phyloP scores from a whole-genome alignment of 2,329 filamentous ascomycete species.

The Neopestalotiopsis sp. region DNA sequence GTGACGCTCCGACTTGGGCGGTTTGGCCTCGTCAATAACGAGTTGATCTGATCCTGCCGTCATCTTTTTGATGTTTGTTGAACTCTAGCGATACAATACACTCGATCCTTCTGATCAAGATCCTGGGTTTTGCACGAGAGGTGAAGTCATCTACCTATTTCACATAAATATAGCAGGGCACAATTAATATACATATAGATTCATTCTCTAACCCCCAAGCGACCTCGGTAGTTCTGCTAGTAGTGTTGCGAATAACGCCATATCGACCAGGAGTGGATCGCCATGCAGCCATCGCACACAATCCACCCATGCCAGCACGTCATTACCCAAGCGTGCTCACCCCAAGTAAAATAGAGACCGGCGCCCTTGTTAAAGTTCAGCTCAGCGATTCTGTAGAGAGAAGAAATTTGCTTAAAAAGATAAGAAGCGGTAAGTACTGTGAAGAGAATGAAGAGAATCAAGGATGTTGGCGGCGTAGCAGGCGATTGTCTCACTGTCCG shows the following conservation, averaged over 20 bases:
- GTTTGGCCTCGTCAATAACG: constrained; percentile 7
- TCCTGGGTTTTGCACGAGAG: background rate
- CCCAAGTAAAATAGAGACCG: background rate
- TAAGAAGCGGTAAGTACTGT: background rate
- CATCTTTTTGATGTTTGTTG: background rate
- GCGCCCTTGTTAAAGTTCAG: constrained; percentile 4
- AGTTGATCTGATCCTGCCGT: constrained; percentile 6
- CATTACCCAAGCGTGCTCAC: background rate
- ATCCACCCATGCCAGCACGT: constrained; percentile 13
- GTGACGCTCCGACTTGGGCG: constrained; percentile 8
- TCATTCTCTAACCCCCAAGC: background rate
- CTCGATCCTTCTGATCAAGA: background rate
- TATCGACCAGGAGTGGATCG: constrained; percentile 4
- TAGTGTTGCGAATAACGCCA: constrained; percentile 11
- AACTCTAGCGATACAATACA: background rate
- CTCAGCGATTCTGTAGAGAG: background rate
- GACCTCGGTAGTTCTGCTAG: background rate
- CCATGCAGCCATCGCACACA: constrained; percentile 8
- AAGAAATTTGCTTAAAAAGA: background rate
- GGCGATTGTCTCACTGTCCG: background rate
- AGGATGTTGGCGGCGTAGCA: background rate
- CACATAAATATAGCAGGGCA: too few species aligned
- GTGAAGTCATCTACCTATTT: background rate
- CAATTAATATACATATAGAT: too few species aligned
- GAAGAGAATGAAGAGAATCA: background rate